Percentiles rank a stretch among this genome's conserved stretches.
phyloP scores from a whole-genome alignment of 495 filamentous ascomycete species.

The Cairneyella variabilis region DNA sequence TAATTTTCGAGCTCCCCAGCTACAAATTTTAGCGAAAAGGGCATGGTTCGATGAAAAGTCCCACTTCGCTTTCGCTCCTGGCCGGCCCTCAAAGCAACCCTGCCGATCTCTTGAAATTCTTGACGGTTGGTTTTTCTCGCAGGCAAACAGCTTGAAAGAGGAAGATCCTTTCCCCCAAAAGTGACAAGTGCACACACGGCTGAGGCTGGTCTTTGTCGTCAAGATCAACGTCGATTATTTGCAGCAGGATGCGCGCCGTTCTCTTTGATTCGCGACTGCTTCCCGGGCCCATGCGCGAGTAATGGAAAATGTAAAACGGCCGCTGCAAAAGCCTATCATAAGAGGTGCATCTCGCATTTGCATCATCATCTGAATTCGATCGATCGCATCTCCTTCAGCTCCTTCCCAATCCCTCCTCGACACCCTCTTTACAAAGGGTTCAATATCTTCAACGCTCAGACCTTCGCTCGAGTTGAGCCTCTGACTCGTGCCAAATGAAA shows the following conservation, averaged over 20 bases:
- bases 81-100: too few relatives aligned
- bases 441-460: not conserved
- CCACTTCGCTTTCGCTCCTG: too few relatives aligned
- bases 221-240: not conserved
- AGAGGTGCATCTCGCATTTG: not conserved
- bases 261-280: not conserved
- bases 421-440: too few relatives aligned
- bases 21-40: too few relatives aligned
- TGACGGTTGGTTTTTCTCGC: too few relatives aligned
- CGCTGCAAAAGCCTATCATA: not conserved
- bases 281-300: not conserved
- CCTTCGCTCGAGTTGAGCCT: not conserved
- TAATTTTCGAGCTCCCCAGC: too few relatives aligned
- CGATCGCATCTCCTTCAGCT: not conserved
- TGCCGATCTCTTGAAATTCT: too few relatives aligned
- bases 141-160: too few relatives aligned
- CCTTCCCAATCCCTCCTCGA: not conserved
- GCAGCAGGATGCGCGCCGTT: not conserved
- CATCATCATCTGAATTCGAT: not conserved
- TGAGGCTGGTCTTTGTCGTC: too few relatives aligned
- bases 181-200: too few relatives aligned
- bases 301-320: not conserved
- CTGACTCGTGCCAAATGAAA: not conserved
- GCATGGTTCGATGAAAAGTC: too few relatives aligned
- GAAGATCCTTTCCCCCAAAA: too few relatives aligned